A percentile compares a stretch with the other conserved stretches of the same genome.
Evolutionary conservation across 2,329 filamentous ascomycete genomes (phyloP).

Genomic region (Didymosphaeria variabile): DNA sequence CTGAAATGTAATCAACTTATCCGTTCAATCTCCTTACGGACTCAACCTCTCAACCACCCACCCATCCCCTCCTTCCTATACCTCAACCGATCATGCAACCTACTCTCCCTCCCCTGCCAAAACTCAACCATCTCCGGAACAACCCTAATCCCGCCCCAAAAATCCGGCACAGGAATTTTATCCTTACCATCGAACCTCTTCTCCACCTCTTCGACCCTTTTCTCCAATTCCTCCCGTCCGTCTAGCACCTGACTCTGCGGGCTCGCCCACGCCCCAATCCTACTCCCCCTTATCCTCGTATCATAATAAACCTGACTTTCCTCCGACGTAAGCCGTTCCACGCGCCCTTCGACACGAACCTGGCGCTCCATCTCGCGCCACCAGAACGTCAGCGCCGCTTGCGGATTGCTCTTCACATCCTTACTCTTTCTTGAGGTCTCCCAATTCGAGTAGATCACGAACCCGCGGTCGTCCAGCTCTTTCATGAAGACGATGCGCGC

Average conservation of each 20-base stretch:
- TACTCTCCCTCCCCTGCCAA: constrained; percentile 90
- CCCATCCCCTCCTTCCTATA: constrained; percentile 70
- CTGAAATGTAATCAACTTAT: too few species aligned
- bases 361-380: constrained; percentile 89
- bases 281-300: constrained; percentile 76
- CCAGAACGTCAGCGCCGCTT: constrained; percentile 87
- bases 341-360: constrained; percentile 84
- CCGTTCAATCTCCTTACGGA: constrained; percentile 58
- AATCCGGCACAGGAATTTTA: constrained; percentile 86
- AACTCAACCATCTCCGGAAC: constrained; percentile 91
- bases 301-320: constrained; percentile 76
- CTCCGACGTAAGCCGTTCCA: constrained; percentile 70
- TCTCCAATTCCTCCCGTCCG: constrained; percentile 77
- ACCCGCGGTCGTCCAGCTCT: constrained; percentile 83
- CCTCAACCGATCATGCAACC: constrained; percentile 91
- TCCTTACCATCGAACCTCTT: constrained; percentile 77
- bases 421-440: constrained; percentile 74
- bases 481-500: constrained; percentile 93
- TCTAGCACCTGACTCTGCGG: constrained; percentile 80
- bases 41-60: constrained; percentile 80
- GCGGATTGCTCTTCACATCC: constrained; percentile 77
- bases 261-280: constrained; percentile 93
- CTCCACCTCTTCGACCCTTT: constrained; percentile 80
- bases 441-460: constrained; percentile 94
- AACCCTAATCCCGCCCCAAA: constrained; percentile 92